These are phyloP conservation scores for Solanum hybrid DNA, from an alignment of 305 asterid species.

Conservation along the genomic window DNA sequence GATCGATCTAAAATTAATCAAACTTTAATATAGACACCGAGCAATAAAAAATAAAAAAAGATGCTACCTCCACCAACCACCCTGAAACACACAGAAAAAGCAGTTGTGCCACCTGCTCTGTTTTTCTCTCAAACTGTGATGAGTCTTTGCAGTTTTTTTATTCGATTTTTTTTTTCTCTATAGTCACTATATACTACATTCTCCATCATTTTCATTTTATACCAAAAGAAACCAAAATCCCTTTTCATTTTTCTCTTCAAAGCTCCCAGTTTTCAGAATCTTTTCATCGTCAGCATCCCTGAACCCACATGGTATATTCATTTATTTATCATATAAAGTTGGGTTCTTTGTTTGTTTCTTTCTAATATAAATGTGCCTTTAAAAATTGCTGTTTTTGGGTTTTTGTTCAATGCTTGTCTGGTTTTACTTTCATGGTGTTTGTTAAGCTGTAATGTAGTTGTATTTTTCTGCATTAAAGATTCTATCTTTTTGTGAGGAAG, in stretches of 20 bases:
- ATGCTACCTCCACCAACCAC: background rate
- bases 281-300: conserved; percentile 6
- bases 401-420: background rate
- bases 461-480: background rate
- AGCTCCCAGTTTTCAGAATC: background rate
- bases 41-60: background rate
- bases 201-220: conserved; percentile 7
- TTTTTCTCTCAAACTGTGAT: background rate
- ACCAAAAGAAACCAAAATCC: conserved; percentile 1
- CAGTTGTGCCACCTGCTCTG: background rate
- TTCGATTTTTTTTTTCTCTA: background rate
- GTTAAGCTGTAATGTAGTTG: background rate
- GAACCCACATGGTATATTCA: conserved; percentile 26
- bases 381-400: background rate
- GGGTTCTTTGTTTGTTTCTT: background rate
- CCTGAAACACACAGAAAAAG: background rate
- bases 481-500: background rate
- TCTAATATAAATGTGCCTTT: background rate
- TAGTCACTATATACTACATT: background rate
- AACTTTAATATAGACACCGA: accelerated
- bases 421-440: background rate
- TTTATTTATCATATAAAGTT: background rate
- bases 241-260: background rate
- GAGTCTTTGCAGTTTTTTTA: background rate
- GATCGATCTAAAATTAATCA: background rate